phyloP scores from a whole-genome alignment of 225 moss, liverwort and hornwort genomes.

The Bryoerythrophyllum caledonicum region DNA sequence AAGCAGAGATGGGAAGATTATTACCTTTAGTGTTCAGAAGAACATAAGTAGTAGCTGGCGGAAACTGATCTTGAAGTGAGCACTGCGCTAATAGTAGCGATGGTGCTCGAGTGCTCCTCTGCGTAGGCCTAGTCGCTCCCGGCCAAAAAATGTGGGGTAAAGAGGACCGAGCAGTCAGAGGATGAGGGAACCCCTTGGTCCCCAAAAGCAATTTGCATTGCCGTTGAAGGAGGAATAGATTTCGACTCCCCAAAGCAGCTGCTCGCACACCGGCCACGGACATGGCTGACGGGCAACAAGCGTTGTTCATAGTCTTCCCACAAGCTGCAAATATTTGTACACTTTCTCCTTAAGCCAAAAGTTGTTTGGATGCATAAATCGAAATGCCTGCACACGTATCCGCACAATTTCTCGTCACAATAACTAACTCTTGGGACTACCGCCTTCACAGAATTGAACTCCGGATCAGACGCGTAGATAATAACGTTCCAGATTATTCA shows the following conservation, averaged over 20 bases:
- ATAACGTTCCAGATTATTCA: not conserved
- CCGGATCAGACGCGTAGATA: not conserved
- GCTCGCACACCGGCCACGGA: conserved; percentile 49
- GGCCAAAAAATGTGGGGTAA: conserved; percentile 42
- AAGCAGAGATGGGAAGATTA: not conserved
- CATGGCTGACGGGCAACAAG: conserved; percentile 54
- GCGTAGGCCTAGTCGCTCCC: conserved; percentile 32
- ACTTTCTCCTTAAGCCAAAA: conserved; percentile 26
- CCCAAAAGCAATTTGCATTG: conserved; percentile 42
- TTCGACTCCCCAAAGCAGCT: conserved; percentile 56
- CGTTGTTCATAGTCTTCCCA: conserved; percentile 48
- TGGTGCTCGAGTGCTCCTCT: conserved; percentile 27
- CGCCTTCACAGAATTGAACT: not conserved
- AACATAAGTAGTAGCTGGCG: conserved; percentile 50
- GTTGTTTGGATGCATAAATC: conserved; percentile 7
- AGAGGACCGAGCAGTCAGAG: conserved; percentile 28
- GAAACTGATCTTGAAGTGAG: conserved; percentile 47
- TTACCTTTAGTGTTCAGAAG: conserved; percentile 58
- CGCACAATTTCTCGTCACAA: conserved; percentile 24
- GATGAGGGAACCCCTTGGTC: conserved; percentile 30
- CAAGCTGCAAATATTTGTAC: not conserved
- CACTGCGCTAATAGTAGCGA: conserved; percentile 43
- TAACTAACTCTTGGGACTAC: not conserved
- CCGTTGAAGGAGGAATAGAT: conserved; percentile 40
- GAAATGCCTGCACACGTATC: conserved; percentile 29